Evolutionary conservation across 441 rosid species (phyloP).

Genomic region (Pelargonium citronellum): DNA sequence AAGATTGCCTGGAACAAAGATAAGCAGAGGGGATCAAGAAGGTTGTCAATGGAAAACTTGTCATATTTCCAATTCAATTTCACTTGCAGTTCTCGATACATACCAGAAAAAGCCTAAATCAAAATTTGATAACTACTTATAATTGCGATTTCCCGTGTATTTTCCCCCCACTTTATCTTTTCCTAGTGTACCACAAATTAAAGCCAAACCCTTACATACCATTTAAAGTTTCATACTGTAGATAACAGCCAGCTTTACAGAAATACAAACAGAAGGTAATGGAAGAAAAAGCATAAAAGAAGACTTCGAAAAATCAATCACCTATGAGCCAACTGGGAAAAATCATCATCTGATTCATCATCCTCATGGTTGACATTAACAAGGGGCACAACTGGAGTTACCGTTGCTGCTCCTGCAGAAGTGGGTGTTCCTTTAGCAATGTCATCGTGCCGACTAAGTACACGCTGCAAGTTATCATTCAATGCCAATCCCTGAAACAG

Average conservation of each 20-base stretch:
- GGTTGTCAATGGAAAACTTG: no score
- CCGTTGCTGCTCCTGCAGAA: constrained; percentile 26
- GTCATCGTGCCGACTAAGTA: constrained; percentile 71
- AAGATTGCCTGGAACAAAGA: no score
- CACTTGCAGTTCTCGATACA: no score
- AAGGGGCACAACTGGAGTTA: constrained; percentile 45
- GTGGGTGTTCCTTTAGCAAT: constrained; percentile 49
- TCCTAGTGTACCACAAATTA: no score
- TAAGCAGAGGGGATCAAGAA: no score
- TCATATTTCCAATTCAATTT: no score
- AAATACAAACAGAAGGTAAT: no score
- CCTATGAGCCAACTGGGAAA: constrained; percentile 86
- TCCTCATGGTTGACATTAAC: constrained; percentile 68
- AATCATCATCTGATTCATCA: constrained; percentile 87
- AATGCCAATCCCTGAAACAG: constrained; percentile 73
- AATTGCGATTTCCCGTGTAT: no score
- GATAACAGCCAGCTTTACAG: not conserved
- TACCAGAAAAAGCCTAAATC: no score
- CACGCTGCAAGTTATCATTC: constrained; percentile 86
- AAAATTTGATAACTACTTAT: no score
- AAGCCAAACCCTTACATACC: no score
- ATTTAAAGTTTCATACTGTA: not conserved
- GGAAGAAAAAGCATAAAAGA: not conserved
- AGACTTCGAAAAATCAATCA: constrained; percentile 14
- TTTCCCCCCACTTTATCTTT: no score